Conservation (phyloP, 257 asterid species). For the Datura wrightii region DNA sequence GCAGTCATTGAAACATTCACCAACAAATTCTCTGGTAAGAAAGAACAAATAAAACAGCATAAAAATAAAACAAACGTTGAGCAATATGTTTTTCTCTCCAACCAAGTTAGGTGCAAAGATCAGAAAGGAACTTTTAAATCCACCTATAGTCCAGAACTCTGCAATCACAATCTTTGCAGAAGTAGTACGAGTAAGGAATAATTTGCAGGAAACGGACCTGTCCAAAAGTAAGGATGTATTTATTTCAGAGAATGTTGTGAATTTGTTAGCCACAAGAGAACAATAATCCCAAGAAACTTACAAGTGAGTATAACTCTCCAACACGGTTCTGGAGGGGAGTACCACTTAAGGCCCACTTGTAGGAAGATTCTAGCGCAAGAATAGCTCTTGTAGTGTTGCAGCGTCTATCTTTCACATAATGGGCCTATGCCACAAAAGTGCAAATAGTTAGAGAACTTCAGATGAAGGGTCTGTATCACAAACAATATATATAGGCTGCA, state of each 20-base stretch:
- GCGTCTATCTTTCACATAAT: conserved; percentile 85
- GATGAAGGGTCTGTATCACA: neutral
- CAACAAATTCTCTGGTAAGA: neutral
- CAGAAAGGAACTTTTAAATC: conserved; percentile 30
- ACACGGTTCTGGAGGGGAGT: conserved; percentile 98
- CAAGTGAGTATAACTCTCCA: conserved; percentile 98
- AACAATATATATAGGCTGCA: neutral
- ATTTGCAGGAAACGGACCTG: conserved; percentile 95
- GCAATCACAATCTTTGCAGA: conserved; percentile 97
- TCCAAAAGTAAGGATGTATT: conserved; percentile 34
- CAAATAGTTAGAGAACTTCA: conserved; percentile 25
- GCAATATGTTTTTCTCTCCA: neutral
- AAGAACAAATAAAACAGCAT: neutral
- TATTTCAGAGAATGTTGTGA: conserved; percentile 14
- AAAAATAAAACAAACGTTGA: conserved; percentile 10
- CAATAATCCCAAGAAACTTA: conserved; percentile 48
- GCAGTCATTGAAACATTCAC: neutral
- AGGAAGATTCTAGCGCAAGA: conserved; percentile 75
- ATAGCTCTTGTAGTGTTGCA: conserved; percentile 86
- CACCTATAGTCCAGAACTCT: conserved; percentile 86
- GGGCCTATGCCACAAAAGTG: conserved; percentile 62
- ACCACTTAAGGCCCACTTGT: conserved; percentile 97
- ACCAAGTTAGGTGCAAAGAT: neutral
- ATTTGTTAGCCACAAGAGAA: neutral
- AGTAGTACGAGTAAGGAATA: conserved; percentile 82